These are phyloP conservation scores for Sugiyamaella neomexicana DNA, from an alignment of 1,139 yeast genomes.

Conservation along the genomic window DNA sequence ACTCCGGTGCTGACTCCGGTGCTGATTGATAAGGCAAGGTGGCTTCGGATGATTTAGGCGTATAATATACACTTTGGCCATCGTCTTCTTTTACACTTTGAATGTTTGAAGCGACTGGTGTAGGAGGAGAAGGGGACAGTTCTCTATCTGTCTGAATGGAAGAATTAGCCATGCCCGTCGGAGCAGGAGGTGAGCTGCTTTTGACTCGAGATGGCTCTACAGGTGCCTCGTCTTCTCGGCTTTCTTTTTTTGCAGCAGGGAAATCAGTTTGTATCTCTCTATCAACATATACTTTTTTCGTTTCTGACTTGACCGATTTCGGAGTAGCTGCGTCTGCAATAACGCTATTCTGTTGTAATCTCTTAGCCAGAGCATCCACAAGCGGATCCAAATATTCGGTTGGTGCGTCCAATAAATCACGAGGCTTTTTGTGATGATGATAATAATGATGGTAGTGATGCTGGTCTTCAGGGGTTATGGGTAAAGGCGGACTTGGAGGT, in stretches of 20 bases:
- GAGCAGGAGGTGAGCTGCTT: background rate
- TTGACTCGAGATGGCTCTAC: background rate
- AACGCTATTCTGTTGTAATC: conserved; percentile 23
- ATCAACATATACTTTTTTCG: conserved; percentile 21
- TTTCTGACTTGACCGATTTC: background rate
- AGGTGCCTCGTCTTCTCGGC: background rate
- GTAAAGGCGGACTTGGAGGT: background rate
- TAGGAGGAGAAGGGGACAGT: background rate
- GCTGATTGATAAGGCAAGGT: too few species aligned
- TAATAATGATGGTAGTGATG: conserved; percentile 23
- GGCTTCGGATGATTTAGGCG: conserved; percentile 23
- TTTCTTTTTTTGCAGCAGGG: background rate
- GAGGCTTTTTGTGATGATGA: conserved; percentile 14
- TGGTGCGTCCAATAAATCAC: conserved; percentile 10
- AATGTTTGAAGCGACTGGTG: background rate
- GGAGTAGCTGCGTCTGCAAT: conserved; percentile 7
- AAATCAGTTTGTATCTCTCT: conserved; percentile 29
- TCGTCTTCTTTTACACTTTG: conserved; percentile 22
- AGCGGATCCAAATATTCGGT: conserved; percentile 27
- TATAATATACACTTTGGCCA: conserved; percentile 26
- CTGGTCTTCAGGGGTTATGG: conserved; percentile 10
- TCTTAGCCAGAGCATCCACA: conserved; percentile 30
- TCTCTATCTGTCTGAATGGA: conserved; percentile 8
- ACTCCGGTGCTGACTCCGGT: background rate
- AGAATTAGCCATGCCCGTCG: conserved; percentile 5